Evolutionary conservation across 2,329 filamentous ascomycete species (phyloP).

Genomic region (Tolypocladium amazonense): DNA sequence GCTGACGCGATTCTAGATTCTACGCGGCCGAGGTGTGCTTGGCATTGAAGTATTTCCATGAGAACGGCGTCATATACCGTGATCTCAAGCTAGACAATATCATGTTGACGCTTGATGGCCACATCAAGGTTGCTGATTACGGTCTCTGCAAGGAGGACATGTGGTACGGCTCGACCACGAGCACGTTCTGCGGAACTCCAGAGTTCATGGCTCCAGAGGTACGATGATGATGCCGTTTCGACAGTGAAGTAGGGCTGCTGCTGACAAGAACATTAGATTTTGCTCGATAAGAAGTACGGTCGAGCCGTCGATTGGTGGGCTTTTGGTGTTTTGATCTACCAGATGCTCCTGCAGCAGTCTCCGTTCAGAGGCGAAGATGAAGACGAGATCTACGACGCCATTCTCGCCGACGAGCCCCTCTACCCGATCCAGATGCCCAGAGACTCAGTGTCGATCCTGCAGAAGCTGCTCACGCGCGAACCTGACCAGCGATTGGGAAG

Average conservation of each 20-base stretch:
- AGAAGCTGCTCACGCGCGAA: conserved; percentile 92
- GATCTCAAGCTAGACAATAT: conserved; percentile 93
- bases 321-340: conserved; percentile 96
- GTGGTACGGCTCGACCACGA: conserved; percentile 96
- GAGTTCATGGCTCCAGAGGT: conserved; percentile 99
- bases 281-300: conserved; percentile 96
- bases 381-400: conserved; percentile 98
- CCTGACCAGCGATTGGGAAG: conserved; percentile 87
- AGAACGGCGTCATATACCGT: conserved; percentile 97
- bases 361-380: conserved; percentile 98
- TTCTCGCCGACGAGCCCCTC: conserved; percentile 90
- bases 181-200: conserved; percentile 98
- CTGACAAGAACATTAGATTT: conserved; percentile 51
- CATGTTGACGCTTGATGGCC: conserved; percentile 83
- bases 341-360: conserved; percentile 98
- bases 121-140: conserved; percentile 98
- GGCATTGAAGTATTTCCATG: conserved; percentile 97
- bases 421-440: conserved; percentile 99
- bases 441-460: conserved; percentile 92
- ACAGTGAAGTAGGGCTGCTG: not conserved
- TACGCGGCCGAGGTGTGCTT: conserved; percentile 96
- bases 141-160: conserved; percentile 99
- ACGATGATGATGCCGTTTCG: conserved; percentile 15
- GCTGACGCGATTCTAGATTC: conserved; percentile 48
- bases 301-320: conserved; percentile 99